Evolutionary conservation across 2,329 filamentous ascomycete species (phyloP).

Genomic region (Alternaria brassicae): DNA sequence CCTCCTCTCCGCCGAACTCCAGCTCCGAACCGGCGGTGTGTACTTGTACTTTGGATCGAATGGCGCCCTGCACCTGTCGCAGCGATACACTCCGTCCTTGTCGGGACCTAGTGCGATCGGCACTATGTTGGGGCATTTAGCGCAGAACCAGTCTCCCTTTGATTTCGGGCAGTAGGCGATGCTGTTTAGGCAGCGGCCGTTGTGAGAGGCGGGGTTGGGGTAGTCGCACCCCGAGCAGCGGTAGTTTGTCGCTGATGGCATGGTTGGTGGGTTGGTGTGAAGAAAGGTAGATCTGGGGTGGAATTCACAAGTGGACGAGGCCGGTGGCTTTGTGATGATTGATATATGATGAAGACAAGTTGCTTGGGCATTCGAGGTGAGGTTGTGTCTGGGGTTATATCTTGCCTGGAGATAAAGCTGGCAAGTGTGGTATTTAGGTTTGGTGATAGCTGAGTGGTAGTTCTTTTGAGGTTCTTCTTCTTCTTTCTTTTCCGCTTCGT

Average conservation of each 20-base stretch:
- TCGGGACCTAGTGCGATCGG: background rate
- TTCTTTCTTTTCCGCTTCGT: background rate
- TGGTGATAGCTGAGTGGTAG: background rate
- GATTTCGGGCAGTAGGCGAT: conserved; percentile 2
- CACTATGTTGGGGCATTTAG: conserved; percentile 2
- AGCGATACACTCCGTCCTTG: background rate
- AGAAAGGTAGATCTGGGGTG: background rate
- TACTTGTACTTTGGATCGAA: conserved; percentile 4
- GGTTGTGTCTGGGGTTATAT: background rate
- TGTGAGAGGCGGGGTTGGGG: background rate
- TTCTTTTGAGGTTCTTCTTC: background rate
- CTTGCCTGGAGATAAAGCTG: background rate
- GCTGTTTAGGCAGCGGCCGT: background rate
- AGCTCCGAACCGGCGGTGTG: background rate
- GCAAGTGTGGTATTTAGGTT: background rate
- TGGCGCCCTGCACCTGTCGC: background rate
- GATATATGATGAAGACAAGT: too few relatives aligned
- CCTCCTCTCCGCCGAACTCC: background rate
- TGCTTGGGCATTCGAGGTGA: too few relatives aligned
- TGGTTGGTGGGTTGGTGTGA: background rate
- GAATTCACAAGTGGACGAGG: background rate
- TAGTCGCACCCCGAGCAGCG: background rate
- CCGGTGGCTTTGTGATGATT: background rate
- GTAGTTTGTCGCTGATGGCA: background rate
- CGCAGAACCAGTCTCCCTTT: conserved; percentile 3